phyloP scores from a whole-genome alignment of 345 rosid genomes.

The Gossypium bickii region DNA sequence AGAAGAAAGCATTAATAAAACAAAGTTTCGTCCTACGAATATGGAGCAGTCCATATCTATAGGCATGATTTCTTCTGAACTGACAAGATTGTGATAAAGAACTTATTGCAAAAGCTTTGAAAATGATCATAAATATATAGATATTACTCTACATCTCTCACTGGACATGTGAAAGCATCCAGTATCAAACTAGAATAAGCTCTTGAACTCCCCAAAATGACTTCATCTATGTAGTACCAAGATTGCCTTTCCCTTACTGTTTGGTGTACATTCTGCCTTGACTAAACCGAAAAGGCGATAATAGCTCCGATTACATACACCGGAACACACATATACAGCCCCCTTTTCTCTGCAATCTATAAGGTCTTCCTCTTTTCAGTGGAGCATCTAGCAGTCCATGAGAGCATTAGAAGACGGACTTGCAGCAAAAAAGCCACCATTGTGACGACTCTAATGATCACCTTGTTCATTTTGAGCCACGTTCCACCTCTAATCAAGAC shows the following conservation, averaged over 20 bases:
- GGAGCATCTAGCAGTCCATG: slow-evolving; percentile 20
- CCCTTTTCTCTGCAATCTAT: slow-evolving; percentile 42
- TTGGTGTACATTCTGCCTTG: no score
- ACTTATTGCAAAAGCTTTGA: neutral
- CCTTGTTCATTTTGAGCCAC: slow-evolving; percentile 41
- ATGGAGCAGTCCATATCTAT: neutral
- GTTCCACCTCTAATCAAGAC: slow-evolving; percentile 23
- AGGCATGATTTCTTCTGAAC: neutral
- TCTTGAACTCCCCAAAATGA: slow-evolving; percentile 24
- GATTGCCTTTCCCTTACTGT: neutral
- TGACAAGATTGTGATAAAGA: neutral
- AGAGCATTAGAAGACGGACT: slow-evolving; percentile 40
- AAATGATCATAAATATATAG: neutral
- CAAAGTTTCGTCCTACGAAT: no score
- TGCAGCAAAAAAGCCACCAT: slow-evolving; percentile 45
- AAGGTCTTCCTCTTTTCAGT: slow-evolving; percentile 17
- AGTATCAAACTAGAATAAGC: slow-evolving; percentile 41
- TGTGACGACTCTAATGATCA: slow-evolving; percentile 40
- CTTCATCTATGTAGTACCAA: slow-evolving; percentile 13
- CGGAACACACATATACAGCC: slow-evolving; percentile 20
- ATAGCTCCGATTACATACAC: slow-evolving; percentile 35
- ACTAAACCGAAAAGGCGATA: slow-evolving; percentile 16
- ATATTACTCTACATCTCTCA: neutral
- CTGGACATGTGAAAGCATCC: slow-evolving; percentile 20
- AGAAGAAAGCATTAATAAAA: no score